Evolutionary conservation across 2,329 filamentous ascomycete genomes (phyloP), one percentile per base, ranked within the genome.

Genomic region (Ophiostoma sp.): DNA sequence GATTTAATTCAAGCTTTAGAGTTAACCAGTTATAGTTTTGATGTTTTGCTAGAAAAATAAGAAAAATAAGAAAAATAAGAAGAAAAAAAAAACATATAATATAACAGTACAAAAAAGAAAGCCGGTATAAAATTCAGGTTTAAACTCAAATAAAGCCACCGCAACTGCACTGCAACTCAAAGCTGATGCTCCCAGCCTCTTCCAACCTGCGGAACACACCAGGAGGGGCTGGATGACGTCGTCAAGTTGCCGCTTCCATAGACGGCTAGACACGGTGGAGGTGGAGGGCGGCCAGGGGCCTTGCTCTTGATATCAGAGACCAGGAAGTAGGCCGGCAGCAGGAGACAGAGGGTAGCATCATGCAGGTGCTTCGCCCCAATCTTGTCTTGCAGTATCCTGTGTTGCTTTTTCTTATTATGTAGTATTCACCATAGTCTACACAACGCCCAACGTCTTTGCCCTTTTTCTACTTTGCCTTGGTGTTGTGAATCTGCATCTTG

Each of bases 221-320:
- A 39, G 20, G 31, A 39, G n/a, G 33, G 64, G 64, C 33, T 36
- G 35, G 64, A 66, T 66, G 64, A 66, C 64, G 64, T 66, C 20
- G 64, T 35, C 20, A 13, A 39, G 64, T 66, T 44, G 64, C 64
- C 36, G 35, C 64, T 66, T 66, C 64, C 31, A 36, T 23, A 23
- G 7, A 41, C 35, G 31, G 64, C 64, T 23, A 66, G 52, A 57
- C 52, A 36, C 35, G n/a, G 64, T 23, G 35, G 31, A 66, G 64
- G 64, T 10, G n/a, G 20, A 64, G 15, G 31, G 7, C 10, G 31
- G 33, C 57, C 57, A 62, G 27, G 57, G 31, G 5, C 52, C 52
- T 48, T 48, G 44, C 20, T 48, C 23, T 57, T 57, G 10, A 57
- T 57, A 27, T 27, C 52, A 57, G 52, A 57, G n/a, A 57, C 11